Evolutionary conservation across 108 stramenopile genomes (phyloP).

Genomic region (Licmophora abbreviata): DNA sequence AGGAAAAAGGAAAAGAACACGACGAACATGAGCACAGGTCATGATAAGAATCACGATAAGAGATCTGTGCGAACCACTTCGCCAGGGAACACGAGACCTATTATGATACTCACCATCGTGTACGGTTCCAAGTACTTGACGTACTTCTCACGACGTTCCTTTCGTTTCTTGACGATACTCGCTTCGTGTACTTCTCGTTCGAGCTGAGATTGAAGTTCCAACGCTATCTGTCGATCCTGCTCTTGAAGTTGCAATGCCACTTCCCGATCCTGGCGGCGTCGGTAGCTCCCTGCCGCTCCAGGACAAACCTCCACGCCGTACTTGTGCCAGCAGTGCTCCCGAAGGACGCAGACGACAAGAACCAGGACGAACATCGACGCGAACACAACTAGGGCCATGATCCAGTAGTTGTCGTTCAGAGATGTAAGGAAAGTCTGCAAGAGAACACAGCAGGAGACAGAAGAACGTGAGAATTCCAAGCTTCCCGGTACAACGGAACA

Average conservation of each 20-base stretch:
- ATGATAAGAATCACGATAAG: background rate
- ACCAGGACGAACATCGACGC: background rate
- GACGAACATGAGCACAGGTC: background rate
- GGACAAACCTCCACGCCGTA: conserved; percentile 7
- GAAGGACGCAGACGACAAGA: conserved; percentile 3
- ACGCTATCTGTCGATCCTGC: conserved; percentile 12
- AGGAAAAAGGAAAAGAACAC: background rate
- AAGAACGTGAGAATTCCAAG: no score
- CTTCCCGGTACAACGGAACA: no score
- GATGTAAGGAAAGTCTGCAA: no score
- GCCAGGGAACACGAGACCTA: background rate
- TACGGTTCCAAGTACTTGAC: conserved; percentile 21
- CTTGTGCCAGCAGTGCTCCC: conserved; percentile 6
- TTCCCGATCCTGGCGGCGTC: conserved; percentile 9
- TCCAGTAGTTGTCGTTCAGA: no score
- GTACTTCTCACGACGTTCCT: conserved; percentile 33
- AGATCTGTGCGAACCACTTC: background rate
- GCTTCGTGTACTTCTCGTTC: conserved; percentile 8
- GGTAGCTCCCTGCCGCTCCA: background rate
- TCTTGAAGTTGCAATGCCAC: conserved; percentile 12
- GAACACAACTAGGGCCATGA: no score
- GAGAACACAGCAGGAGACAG: no score
- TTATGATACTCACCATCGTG: conserved; percentile 25
- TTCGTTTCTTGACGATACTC: conserved; percentile 7
- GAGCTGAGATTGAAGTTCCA: background rate